These are phyloP conservation scores for Pouteria glomerata DNA, from an alignment of 148 eudicot species.

Conservation along the genomic window DNA sequence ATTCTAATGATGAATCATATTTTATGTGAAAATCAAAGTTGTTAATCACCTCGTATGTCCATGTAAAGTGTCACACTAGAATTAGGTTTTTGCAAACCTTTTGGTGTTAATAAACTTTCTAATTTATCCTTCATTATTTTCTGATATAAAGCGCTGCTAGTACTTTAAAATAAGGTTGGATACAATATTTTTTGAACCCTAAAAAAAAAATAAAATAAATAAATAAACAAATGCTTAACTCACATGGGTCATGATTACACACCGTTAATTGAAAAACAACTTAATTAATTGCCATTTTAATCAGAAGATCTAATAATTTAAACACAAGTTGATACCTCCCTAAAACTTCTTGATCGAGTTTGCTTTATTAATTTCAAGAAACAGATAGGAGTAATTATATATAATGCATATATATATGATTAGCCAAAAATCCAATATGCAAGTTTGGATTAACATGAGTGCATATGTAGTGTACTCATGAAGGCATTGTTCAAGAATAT, in stretches of 20 bases:
- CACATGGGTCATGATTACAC: not conserved
- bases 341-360: no score
- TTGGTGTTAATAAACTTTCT: not conserved
- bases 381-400: no score
- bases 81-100: not conserved
- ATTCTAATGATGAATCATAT: not conserved
- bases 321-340: not conserved
- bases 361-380: no score
- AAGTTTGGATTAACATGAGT: not conserved
- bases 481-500: not conserved
- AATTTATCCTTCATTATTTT: not conserved
- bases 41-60: not conserved
- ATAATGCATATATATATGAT: no score
- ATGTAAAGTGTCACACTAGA: not conserved
- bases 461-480: not conserved
- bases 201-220: no score
- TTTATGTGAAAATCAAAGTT: not conserved
- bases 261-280: not conserved
- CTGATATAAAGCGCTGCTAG: no score
- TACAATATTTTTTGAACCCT: not conserved
- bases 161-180: not conserved
- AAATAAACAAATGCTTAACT: not conserved
- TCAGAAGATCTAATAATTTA: not conserved
- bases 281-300: not conserved
- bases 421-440: not conserved